Base-by-base conservation (phyloP, 2,329 filamentous ascomycete species). In the Microdochium nivale region DNA sequence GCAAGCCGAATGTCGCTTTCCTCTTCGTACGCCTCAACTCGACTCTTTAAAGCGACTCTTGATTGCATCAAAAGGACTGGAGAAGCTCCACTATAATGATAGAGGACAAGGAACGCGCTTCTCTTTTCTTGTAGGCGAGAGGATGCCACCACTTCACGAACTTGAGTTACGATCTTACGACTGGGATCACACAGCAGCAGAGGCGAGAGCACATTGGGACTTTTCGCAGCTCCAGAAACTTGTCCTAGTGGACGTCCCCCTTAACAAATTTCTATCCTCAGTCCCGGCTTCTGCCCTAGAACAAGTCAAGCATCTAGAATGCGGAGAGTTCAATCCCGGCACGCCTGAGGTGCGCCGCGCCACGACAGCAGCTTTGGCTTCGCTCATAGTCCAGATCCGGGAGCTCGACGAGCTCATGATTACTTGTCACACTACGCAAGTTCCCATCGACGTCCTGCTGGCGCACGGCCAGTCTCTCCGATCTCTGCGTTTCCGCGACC, bases 81-180 rank as follows among this genome's bases (percentile, higher is more conserved):
- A 67, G 54, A 67, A 60, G 1, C 63, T 77, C n/a, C 65, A 69
- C 50, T 75, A 75, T 55, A 60, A 68, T 27, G 73, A 75, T 50
- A 60, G 69, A 11, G 73, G 73, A 1, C 71, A 74, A 51, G 73
- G 74, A 3, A 73, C 69, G 14, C 68, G 63, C 46, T 76, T 78
- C 56, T 54, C 53, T 2, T 77, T 78, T 30, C 37, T 50, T 0
- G 54, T 54, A 0, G 61, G 58, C 19, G 74, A 78, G 51, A 64
- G 70, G 11, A 59, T 78, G 24, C 75, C 75, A 1, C 60, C 74
- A 0, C 58, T 78, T 4, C 58, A 57, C 21, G 66, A 72, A 8
- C 61, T 78, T 3, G 61, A 59, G 1, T 60, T 79, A 35, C 68
- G 67, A 48, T 75, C 71, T 1, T 78, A 79, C 55, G 70, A 77